These are phyloP conservation scores for Boletus rex-veris DNA, from an alignment of 768 basidiomycete species.

Conservation along the genomic window DNA sequence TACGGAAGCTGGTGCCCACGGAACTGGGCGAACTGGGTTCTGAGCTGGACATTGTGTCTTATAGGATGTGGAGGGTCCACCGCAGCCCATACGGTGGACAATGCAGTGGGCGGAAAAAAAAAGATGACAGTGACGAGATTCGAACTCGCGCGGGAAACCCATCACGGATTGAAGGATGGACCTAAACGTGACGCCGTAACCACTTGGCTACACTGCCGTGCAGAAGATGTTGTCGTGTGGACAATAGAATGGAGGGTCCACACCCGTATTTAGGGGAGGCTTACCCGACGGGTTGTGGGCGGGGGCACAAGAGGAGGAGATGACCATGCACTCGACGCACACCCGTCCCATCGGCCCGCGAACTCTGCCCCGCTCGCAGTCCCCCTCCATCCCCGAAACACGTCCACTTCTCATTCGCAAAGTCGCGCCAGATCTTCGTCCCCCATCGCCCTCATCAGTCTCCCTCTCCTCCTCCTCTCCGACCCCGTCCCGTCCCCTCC, in stretches of 20 bases:
- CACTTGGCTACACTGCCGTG: slow-evolving; percentile 56
- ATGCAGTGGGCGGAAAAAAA: slow-evolving; percentile 6
- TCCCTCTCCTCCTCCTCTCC: slow-evolving; percentile 32
- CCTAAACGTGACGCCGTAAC: slow-evolving; percentile 61
- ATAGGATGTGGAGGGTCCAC: slow-evolving; percentile 3
- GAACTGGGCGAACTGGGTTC: slow-evolving; percentile 12
- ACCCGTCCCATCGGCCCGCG: slow-evolving; percentile 53
- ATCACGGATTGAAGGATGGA: slow-evolving; percentile 42
- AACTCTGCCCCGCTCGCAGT: slow-evolving; percentile 39
- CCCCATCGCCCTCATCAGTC: slow-evolving; percentile 29
- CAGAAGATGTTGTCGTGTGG: rapidly evolving
- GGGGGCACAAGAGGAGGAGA: slow-evolving; percentile 3
- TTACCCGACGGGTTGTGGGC: slow-evolving; percentile 10
- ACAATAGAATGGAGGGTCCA: not conserved
- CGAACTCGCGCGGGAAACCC: slow-evolving; percentile 58
- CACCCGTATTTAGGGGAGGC: not conserved
- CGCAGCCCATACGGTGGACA: slow-evolving; percentile 3
- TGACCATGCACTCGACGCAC: slow-evolving; percentile 29
- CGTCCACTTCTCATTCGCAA: slow-evolving; percentile 44
- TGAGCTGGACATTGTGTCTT: slow-evolving; percentile 14
- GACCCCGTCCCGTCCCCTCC: slow-evolving; percentile 29
- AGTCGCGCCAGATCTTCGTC: slow-evolving; percentile 26
- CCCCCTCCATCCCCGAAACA: slow-evolving; percentile 37
- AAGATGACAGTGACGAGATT: slow-evolving; percentile 54
- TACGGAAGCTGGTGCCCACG: slow-evolving; percentile 4